These are phyloP conservation scores for Microbotryum lychnidis-dioicae DNA, from an alignment of 1,284 basidiomycete genomes.

Conservation along the genomic window DNA sequence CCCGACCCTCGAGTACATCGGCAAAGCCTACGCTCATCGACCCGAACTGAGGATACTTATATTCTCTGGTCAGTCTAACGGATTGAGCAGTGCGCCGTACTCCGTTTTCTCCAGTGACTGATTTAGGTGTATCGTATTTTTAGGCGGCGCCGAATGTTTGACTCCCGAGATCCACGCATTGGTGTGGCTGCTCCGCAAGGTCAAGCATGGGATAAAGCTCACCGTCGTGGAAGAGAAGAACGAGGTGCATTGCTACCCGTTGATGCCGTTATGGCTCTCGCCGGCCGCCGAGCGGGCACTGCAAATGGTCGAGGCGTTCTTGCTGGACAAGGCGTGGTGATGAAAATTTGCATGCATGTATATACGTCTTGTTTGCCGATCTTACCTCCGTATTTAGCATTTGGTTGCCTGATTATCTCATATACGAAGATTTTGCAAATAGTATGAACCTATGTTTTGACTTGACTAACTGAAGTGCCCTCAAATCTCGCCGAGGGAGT, in stretches of 20 bases:
- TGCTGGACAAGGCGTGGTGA: neutral
- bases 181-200: conserved; percentile 8
- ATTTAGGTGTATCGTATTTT: neutral
- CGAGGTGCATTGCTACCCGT: conserved; percentile 31
- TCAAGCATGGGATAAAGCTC: neutral
- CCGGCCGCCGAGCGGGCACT: conserved; percentile 12
- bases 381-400: too few species aligned
- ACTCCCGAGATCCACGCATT: conserved; percentile 19
- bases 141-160: conserved; percentile 29
- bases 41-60: conserved; percentile 13
- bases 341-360: too few species aligned
- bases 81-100: neutral
- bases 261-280: conserved; percentile 31
- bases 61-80: neutral
- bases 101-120: neutral
- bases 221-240: conserved; percentile 14
- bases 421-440: too few species aligned
- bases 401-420: too few species aligned
- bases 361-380: too few species aligned
- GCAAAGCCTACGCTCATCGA: conserved; percentile 1
- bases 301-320: conserved; percentile 15
- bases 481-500: too few species aligned
- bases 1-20: conserved; percentile 3
- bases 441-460: too few species aligned
- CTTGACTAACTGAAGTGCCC: too few species aligned